Base-by-base conservation (phyloP, 2,329 filamentous ascomycete genomes). In the Mycosphaerella sp. region DNA sequence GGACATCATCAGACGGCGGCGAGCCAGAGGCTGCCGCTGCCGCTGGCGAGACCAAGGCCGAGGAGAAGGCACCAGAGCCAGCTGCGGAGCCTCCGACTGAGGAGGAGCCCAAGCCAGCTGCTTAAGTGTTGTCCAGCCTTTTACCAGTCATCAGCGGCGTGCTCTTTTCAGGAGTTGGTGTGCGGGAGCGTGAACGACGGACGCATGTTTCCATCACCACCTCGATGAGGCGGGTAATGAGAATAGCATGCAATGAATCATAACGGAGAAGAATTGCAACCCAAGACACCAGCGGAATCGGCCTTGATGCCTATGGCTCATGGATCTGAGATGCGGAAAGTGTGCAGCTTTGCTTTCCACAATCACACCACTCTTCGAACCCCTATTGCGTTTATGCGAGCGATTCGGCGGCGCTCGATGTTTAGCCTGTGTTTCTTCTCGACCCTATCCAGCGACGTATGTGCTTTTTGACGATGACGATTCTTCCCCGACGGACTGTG, bases 1-100 rank as follows among this genome's bases (percentile, higher is more conserved):
- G 90, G 90, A 96, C 90, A 65, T 96, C 90, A 64, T 94, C 89
- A 54, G 90, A 95, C 71, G 87, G 81, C 65, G 84, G 79, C 66
- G 91, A 95, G 73, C 78, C 80, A 55, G 87, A 91, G 74, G 76
- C 76, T 52, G 75, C 83, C 59, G 76, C 76, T 52, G 75, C 83
- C 59, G 77, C 76, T 55, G 70, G 59, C 45, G 59, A 71, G 53
- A 66, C 69, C 55, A 76, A 79, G 59, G 74, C 79, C 64, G 78
- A 80, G 59, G 66, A 70, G 61, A 67, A 68, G 62, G 51, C 66
- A 13, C 56, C 68, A 28, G 68, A 71, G 67, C 63, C 62, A 59
- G 69, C 62, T 41, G 72, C 78, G 52, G 78, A 78, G 70, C 63
- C 77, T 59, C 73, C 76, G 32, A 36, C 60, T 39, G 64, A 63